Evolutionary conservation across 805 yeast species (phyloP).

Genomic region (Kuraishia floccosa): DNA sequence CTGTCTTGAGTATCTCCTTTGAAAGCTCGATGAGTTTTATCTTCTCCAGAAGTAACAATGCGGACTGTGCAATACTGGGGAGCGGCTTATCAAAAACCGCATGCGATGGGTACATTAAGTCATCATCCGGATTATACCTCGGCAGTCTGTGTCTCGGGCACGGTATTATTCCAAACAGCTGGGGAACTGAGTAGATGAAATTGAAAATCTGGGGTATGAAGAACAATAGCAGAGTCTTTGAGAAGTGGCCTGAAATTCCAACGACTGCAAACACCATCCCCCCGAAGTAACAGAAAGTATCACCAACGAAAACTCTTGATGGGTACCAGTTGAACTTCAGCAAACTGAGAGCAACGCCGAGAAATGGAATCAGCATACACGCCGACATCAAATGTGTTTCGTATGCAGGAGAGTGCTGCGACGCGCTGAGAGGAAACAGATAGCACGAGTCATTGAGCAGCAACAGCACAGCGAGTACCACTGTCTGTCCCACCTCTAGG

Average conservation of each 20-base stretch:
- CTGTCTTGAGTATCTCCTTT: conserved; percentile 14
- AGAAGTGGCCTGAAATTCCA: conserved; percentile 92
- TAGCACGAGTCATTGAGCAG: conserved; percentile 72
- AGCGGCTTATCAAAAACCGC: conserved; percentile 27
- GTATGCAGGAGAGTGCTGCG: conserved; percentile 37
- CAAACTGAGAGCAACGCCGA: conserved; percentile 74
- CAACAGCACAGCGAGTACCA: conserved; percentile 62
- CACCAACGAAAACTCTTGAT: conserved; percentile 91
- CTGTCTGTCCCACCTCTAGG: conserved; percentile 89
- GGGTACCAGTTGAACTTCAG: conserved; percentile 84
- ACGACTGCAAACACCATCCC: conserved; percentile 99
- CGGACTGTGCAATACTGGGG: conserved; percentile 17
- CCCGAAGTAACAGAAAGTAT: conserved; percentile 93
- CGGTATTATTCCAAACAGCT: conserved; percentile 72
- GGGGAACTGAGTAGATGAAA: conserved; percentile 87
- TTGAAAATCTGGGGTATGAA: conserved; percentile 88
- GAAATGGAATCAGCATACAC: conserved; percentile 70
- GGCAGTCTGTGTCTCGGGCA: conserved; percentile 97
- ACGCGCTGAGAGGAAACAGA: conserved; percentile 23
- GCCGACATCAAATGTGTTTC: conserved; percentile 79
- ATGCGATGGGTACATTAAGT: conserved; percentile 65
- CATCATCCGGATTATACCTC: conserved; percentile 51
- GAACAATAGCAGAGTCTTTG: conserved; percentile 80
- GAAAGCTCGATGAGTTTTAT: conserved; percentile 37
- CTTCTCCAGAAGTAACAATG: conserved; percentile 34